Conservation (phyloP, 768 basidiomycete species). For the Boletus insuetus region DNA sequence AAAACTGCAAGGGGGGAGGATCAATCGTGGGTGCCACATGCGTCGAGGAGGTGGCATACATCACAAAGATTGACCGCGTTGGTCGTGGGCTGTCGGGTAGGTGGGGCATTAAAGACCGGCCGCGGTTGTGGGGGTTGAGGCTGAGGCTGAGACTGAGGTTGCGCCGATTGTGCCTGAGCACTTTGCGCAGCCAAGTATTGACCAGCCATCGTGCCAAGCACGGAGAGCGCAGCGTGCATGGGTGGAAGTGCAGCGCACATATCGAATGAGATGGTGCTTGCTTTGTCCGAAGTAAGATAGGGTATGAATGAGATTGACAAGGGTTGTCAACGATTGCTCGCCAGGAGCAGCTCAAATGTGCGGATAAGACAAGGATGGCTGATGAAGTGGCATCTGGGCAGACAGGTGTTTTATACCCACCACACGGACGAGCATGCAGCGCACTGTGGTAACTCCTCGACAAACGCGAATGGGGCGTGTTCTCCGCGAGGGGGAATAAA, state of each 20-base stretch:
- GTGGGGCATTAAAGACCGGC: slow-evolving; percentile 11
- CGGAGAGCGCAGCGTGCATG: slow-evolving; percentile 36
- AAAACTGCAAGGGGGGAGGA: slow-evolving; percentile 38
- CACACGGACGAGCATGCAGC: slow-evolving; percentile 8
- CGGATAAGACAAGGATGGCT: slow-evolving; percentile 44
- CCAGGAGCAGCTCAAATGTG: slow-evolving; percentile 28
- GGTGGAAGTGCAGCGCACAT: slow-evolving; percentile 32
- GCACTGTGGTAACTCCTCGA: slow-evolving; percentile 9
- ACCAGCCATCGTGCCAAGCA: slow-evolving; percentile 35
- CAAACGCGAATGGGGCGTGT: slow-evolving; percentile 32
- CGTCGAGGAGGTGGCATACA: slow-evolving; percentile 33
- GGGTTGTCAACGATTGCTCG: slow-evolving; percentile 20
- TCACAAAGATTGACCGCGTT: slow-evolving; percentile 45
- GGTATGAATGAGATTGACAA: slow-evolving; percentile 4
- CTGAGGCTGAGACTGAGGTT: slow-evolving; percentile 4
- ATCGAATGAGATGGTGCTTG: slow-evolving; percentile 11
- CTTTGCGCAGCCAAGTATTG: slow-evolving; percentile 34
- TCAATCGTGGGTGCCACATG: slow-evolving; percentile 3
- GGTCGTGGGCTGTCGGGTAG: slow-evolving; percentile 19
- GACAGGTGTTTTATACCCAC: slow-evolving; percentile 27
- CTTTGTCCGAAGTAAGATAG: slow-evolving; percentile 8
- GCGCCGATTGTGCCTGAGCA: slow-evolving; percentile 28
- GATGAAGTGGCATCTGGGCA: slow-evolving; percentile 2
- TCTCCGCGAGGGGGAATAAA: slow-evolving; percentile 26
- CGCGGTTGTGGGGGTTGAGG: slow-evolving; percentile 23